Evolutionary conservation across 352 stramenopile species (phyloP).

Genomic region (Thraustochytrium striatum): DNA sequence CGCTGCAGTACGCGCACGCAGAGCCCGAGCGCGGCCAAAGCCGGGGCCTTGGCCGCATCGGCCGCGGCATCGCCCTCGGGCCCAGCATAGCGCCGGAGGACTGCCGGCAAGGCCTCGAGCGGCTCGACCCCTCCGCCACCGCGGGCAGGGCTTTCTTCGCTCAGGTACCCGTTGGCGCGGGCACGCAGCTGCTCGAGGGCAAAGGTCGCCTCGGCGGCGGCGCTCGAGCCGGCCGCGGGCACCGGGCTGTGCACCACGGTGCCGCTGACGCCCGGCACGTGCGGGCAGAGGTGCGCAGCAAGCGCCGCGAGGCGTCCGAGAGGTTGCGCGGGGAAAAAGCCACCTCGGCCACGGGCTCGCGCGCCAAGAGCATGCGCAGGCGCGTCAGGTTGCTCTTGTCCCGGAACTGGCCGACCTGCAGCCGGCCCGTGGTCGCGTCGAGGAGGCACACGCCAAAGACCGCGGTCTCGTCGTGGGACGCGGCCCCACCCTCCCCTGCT

Average conservation of each 20-base stretch:
- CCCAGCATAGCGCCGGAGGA: background rate
- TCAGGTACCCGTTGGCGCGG: background rate
- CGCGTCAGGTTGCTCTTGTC: conserved; percentile 89
- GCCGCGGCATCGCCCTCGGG: background rate
- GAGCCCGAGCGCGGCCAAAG: background rate
- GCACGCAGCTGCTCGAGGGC: background rate
- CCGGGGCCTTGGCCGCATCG: background rate
- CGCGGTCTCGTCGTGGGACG: too few relatives aligned
- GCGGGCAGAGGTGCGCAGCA: conserved; percentile 65
- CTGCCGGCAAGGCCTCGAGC: background rate
- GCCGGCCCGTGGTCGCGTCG: conserved; percentile 82
- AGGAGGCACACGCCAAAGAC: conserved; percentile 85
- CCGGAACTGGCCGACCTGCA: conserved; percentile 94
- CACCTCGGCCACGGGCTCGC: conserved; percentile 75
- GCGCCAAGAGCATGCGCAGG: conserved; percentile 89
- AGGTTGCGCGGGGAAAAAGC: conserved; percentile 67
- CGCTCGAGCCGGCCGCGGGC: background rate
- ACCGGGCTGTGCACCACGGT: conserved; percentile 1
- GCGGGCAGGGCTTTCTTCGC: background rate
- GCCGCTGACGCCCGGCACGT: background rate
- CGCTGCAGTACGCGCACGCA: conserved; percentile 58
- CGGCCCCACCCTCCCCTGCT: background rate
- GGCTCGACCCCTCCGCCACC: background rate
- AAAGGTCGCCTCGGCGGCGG: background rate
- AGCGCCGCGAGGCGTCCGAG: conserved; percentile 64